A percentile compares a stretch with the other conserved stretches of the same genome.
These are phyloP conservation scores for Coprinellus micaceus DNA, from an alignment of 768 basidiomycete species.

Conservation along the genomic window DNA sequence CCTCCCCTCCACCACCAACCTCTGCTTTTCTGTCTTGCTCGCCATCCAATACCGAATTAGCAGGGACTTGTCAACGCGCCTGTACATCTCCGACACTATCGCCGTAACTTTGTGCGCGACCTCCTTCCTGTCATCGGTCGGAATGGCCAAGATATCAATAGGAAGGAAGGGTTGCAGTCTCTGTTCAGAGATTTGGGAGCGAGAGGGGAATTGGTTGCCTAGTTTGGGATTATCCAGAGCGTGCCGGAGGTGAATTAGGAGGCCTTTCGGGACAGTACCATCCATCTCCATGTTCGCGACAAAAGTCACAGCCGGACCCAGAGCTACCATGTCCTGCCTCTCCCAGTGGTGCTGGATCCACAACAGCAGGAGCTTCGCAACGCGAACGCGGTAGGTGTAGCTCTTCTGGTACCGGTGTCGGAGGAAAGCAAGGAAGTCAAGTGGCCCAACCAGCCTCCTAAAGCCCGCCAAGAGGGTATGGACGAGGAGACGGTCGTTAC, in stretches of 20 bases:
- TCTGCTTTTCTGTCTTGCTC: conserved; percentile 32
- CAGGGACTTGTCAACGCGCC: conserved; percentile 29
- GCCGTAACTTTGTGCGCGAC: conserved; percentile 45
- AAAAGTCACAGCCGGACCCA: conserved; percentile 3
- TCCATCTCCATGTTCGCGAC: conserved; percentile 22
- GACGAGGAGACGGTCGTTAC: no score
- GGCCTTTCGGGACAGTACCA: conserved; percentile 25
- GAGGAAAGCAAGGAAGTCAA: no score
- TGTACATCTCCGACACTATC: conserved; percentile 33
- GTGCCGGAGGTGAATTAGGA: no score
- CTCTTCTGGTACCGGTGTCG: background rate
- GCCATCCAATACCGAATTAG: conserved; percentile 39
- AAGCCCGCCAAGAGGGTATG: no score
- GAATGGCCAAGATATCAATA: no score
- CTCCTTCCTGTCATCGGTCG: conserved; percentile 34
- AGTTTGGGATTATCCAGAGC: no score
- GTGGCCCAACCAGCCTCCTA: no score
- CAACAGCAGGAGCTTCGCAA: background rate
- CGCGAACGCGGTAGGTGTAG: background rate
- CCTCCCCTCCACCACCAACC: background rate
- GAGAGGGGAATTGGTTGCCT: no score
- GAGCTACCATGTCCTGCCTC: background rate
- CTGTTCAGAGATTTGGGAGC: no score
- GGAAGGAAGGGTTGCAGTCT: no score
- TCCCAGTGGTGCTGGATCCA: background rate